Percentiles rank a stretch among this genome's conserved stretches.
phyloP scores from a whole-genome alignment of 2,329 filamentous ascomycete species.

The Coniochaeta sp. region DNA sequence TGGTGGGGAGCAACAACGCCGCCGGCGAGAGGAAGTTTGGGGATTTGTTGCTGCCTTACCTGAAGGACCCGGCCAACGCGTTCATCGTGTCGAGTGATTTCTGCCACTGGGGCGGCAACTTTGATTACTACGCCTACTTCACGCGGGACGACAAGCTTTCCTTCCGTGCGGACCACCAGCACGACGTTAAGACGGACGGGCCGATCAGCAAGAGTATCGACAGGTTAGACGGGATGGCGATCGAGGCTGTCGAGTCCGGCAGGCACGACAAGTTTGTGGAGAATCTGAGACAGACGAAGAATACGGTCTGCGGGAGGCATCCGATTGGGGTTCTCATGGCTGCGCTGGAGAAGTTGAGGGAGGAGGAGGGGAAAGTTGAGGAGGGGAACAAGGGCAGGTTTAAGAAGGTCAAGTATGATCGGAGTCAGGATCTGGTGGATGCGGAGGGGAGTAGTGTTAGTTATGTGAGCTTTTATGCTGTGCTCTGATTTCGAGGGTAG shows the following conservation, averaged over 20 bases:
- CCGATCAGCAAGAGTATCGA: constrained; percentile 80
- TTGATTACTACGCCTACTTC: constrained; percentile 76
- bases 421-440: constrained; percentile 67
- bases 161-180: constrained; percentile 16
- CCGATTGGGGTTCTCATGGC: constrained; percentile 93
- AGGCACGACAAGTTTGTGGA: constrained; percentile 62
- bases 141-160: constrained; percentile 32
- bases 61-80: constrained; percentile 66
- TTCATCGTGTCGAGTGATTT: constrained; percentile 95
- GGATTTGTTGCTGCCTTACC: constrained; percentile 65
- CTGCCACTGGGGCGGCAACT: constrained; percentile 87
- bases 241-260: constrained; percentile 77
- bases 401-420: constrained; percentile 77
- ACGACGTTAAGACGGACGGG: constrained; percentile 5
- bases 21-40: constrained; percentile 63
- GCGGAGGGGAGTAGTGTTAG: constrained; percentile 80
- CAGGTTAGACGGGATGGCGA: constrained; percentile 70
- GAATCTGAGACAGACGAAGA: constrained; percentile 65
- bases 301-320: constrained; percentile 91
- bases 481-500: constrained; percentile 46
- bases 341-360: constrained; percentile 66
- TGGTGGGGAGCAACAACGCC: constrained; percentile 69
- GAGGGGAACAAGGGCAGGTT: constrained; percentile 58
- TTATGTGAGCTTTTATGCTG: constrained; percentile 87
- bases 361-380: no score